Conservation (phyloP, 805 yeast species). For the Priceomyces carsonii region DNA sequence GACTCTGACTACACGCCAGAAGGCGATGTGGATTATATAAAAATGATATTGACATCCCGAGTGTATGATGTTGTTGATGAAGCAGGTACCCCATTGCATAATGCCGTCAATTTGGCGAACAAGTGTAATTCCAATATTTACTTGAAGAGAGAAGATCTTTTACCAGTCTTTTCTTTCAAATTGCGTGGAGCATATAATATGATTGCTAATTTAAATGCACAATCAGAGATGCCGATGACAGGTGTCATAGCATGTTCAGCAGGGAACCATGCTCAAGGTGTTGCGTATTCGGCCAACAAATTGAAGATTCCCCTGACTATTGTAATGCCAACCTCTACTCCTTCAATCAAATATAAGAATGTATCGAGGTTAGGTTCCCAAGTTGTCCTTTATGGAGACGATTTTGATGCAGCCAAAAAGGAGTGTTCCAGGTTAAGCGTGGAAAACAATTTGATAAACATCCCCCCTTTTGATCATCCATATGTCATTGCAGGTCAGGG, state of each 20-base stretch:
- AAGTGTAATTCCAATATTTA: constrained; percentile 73
- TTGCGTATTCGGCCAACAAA: constrained; percentile 85
- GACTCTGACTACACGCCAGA: constrained; percentile 54
- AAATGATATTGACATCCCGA: constrained; percentile 84
- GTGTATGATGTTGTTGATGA: constrained; percentile 89
- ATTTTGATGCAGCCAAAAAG: constrained; percentile 90
- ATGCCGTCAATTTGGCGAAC: constrained; percentile 73
- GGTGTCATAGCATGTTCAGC: constrained; percentile 99
- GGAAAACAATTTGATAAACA: constrained; percentile 76
- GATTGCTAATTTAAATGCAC: constrained; percentile 81
- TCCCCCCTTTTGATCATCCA: constrained; percentile 99
- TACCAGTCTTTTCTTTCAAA: constrained; percentile 95
- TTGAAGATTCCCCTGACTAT: constrained; percentile 91
- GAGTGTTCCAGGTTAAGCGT: constrained; percentile 77
- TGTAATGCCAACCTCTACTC: constrained; percentile 98
- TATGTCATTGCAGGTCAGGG: constrained; percentile 99
- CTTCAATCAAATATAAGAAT: constrained; percentile 88
- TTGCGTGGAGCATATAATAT: constrained; percentile 96
- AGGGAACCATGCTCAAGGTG: constrained; percentile 99
- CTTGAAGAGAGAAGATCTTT: constrained; percentile 87
- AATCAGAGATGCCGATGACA: constrained; percentile 54
- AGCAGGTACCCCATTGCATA: constrained; percentile 77
- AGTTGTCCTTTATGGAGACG: constrained; percentile 91
- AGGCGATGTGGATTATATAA: constrained; percentile 90
- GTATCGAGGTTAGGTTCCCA: constrained; percentile 92